Percentiles rank a stretch among this genome's conserved stretches.
These are phyloP conservation scores for Trypanosoma cruzi DNA, from an alignment of 208 protist genomes.

Conservation along the genomic window DNA sequence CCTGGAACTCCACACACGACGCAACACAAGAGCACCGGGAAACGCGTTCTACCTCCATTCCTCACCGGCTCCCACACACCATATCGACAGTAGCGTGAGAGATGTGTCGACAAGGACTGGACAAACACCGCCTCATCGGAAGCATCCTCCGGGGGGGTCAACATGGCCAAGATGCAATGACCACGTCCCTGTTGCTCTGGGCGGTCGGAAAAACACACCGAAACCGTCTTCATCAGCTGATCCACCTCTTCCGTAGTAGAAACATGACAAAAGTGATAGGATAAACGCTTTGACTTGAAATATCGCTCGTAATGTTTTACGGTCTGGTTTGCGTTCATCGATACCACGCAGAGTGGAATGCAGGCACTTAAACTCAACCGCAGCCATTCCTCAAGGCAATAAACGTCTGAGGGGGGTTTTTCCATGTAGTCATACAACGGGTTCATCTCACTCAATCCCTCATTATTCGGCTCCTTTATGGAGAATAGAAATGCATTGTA, in stretches of 20 bases:
- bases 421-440: conserved; percentile 10
- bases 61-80: conserved; percentile 14
- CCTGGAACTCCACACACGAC: neutral
- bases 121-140: conserved; percentile 8
- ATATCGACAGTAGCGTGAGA: conserved; percentile 17
- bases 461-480: conserved; percentile 24
- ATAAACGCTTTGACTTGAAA: conserved; percentile 8
- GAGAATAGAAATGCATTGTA: conserved; percentile 28
- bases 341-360: conserved; percentile 9
- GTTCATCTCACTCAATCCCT: conserved; percentile 8
- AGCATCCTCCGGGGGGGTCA: conserved; percentile 6
- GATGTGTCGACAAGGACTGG: conserved; percentile 2
- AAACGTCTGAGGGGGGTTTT: neutral
- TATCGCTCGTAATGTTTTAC: conserved; percentile 15
- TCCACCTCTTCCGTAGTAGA: conserved; percentile 6
- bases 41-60: neutral
- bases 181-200: conserved; percentile 16
- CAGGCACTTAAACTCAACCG: neutral
- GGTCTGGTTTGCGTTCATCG: neutral
- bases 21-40: conserved; percentile 22
- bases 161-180: conserved; percentile 23
- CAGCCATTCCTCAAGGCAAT: conserved; percentile 17
- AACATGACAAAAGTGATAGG: conserved; percentile 20
- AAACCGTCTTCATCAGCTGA: conserved; percentile 18
- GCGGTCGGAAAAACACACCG: conserved; percentile 14